These are phyloP conservation scores for Phyllosticta citrichinensis DNA, from an alignment of 2,329 filamentous ascomycete species.

Conservation along the genomic window DNA sequence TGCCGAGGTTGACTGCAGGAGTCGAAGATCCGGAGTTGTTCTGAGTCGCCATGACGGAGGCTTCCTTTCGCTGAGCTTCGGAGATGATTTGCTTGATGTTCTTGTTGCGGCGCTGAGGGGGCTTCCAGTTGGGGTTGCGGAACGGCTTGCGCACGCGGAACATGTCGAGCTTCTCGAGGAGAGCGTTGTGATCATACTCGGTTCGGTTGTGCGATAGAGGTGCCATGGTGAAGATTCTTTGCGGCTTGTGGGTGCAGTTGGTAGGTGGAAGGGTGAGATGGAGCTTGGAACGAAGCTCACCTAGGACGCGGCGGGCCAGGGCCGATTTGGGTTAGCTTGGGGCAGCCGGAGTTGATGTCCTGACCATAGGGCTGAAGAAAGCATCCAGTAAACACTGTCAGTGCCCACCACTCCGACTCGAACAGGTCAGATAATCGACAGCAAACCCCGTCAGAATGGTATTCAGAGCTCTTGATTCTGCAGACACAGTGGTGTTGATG, in stretches of 20 bases:
- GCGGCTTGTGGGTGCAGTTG: background rate
- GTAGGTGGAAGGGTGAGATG: background rate
- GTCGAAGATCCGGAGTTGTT: conserved; percentile 74
- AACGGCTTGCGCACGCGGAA: conserved; percentile 78
- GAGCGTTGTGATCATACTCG: conserved; percentile 66
- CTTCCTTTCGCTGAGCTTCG: conserved; percentile 79
- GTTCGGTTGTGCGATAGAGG: conserved; percentile 61
- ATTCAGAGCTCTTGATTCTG: background rate
- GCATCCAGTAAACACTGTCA: conserved; percentile 6
- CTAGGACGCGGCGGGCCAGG: background rate
- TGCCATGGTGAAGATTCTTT: conserved; percentile 33
- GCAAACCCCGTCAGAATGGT: background rate
- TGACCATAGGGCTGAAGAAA: background rate
- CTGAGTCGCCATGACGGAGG: conserved; percentile 75
- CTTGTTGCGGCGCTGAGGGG: conserved; percentile 93
- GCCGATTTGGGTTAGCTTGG: conserved; percentile 1
- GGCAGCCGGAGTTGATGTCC: conserved; percentile 1
- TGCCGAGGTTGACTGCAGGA: conserved; percentile 26
- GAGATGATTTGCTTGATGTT: conserved; percentile 95
- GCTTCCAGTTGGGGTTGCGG: conserved; percentile 82
- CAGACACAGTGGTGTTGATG: background rate
- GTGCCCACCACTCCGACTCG: background rate
- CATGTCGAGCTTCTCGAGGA: conserved; percentile 88
- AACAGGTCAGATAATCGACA: background rate
- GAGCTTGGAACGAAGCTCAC: background rate